phyloP scores from a whole-genome alignment of 164 flowering plant genomes.

The Hamamelis virginiana region DNA sequence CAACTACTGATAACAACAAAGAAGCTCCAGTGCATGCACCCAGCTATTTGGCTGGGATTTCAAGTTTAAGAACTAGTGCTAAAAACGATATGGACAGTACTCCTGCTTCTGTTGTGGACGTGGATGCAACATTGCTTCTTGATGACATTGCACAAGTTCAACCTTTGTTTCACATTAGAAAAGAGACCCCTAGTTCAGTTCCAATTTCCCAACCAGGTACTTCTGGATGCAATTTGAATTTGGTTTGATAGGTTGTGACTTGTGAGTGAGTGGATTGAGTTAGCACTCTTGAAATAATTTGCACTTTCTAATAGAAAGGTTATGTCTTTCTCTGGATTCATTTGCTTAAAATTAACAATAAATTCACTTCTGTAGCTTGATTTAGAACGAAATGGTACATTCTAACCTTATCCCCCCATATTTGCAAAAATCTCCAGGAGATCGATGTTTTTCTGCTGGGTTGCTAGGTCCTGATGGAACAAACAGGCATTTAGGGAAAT shows the following conservation, averaged over 20 bases:
- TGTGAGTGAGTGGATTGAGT: not conserved
- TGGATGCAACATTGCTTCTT: conserved; percentile 23
- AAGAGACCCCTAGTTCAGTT: conserved; percentile 35
- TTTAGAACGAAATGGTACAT: not conserved
- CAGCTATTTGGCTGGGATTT: conserved; percentile 7
- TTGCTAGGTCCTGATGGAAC: conserved; percentile 82
- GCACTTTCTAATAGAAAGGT: no score
- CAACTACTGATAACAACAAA: conserved; percentile 13
- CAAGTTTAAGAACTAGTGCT: conserved; percentile 10
- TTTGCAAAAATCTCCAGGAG: conserved; percentile 34
- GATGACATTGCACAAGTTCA: conserved; percentile 32
- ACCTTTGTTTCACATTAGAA: conserved; percentile 38
- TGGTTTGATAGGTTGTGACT: not conserved
- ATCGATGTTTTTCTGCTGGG: conserved; percentile 65
- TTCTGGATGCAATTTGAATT: not conserved
- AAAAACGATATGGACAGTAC: conserved; percentile 10
- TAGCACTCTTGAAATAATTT: not conserved
- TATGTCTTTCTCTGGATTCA: not conserved
- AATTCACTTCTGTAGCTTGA: not conserved
- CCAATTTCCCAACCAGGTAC: conserved; percentile 49
- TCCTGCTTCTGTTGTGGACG: conserved; percentile 23
- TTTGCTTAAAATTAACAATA: not conserved
- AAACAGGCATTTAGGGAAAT: conserved; percentile 72
- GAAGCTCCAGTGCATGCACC: conserved; percentile 11
- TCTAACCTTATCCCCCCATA: not conserved